These are phyloP conservation scores for Penicillium paneum DNA, from an alignment of 2,329 filamentous ascomycete genomes.

Conservation along the genomic window DNA sequence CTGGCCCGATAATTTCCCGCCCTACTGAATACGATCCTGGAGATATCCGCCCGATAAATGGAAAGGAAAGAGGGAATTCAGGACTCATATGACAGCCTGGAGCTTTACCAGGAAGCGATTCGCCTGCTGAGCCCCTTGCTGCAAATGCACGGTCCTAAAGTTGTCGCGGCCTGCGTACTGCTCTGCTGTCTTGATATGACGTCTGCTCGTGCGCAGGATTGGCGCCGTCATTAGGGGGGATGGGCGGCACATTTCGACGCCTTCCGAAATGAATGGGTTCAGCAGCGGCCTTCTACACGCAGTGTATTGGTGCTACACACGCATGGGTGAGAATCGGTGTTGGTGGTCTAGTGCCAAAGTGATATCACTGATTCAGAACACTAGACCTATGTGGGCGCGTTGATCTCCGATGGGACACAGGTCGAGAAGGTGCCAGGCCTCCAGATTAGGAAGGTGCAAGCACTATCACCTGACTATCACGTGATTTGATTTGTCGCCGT, in stretches of 20 bases:
- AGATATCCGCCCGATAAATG: conserved; percentile 53
- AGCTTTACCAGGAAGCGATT: conserved; percentile 54
- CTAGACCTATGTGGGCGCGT: conserved; percentile 53
- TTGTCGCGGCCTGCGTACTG: conserved; percentile 54
- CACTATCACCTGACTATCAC: conserved; percentile 7
- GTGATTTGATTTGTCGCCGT: neutral
- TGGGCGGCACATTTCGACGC: conserved; percentile 54
- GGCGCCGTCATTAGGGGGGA: conserved; percentile 56
- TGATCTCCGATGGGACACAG: conserved; percentile 53
- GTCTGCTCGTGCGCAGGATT: conserved; percentile 49
- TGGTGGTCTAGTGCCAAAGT: neutral
- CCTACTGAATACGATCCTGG: conserved; percentile 51
- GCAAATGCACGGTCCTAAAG: conserved; percentile 47
- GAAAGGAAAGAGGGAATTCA: conserved; percentile 49
- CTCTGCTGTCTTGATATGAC: conserved; percentile 57
- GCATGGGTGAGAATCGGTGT: conserved; percentile 47
- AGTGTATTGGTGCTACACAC: conserved; percentile 58
- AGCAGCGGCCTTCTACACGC: conserved; percentile 52
- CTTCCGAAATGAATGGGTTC: conserved; percentile 51
- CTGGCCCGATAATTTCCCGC: conserved; percentile 48
- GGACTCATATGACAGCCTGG: conserved; percentile 50
- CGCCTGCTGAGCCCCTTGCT: conserved; percentile 49
- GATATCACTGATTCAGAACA: neutral
- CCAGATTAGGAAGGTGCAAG: conserved; percentile 19
- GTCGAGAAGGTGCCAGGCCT: conserved; percentile 1